These are phyloP conservation scores for Boletus subparvulus DNA, from an alignment of 768 basidiomycete genomes.

Conservation along the genomic window DNA sequence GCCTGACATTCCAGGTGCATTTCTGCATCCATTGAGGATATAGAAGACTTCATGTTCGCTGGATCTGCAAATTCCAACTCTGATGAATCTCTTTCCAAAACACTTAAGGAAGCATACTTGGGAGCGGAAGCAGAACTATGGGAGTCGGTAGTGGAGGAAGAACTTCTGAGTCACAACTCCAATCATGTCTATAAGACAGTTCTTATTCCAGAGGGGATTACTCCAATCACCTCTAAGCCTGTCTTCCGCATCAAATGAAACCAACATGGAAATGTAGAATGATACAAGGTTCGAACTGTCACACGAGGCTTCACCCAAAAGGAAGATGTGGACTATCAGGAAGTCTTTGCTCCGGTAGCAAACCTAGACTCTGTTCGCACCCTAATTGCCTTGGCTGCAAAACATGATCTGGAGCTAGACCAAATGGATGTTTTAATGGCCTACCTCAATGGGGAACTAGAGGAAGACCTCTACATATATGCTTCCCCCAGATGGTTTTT, in stretches of 20 bases:
- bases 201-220: background rate
- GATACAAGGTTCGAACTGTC: background rate
- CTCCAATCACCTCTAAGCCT: slow-evolving; percentile 1
- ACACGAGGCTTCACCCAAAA: background rate
- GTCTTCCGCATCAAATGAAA: background rate
- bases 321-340: slow-evolving; percentile 1
- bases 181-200: background rate
- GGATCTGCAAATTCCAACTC: too few species aligned
- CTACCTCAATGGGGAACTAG: too few species aligned
- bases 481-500: too few species aligned
- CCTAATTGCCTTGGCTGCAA: background rate
- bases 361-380: slow-evolving; percentile 4
- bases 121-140: background rate
- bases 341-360: slow-evolving; percentile 1
- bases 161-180: background rate
- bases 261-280: background rate
- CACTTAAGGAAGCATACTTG: background rate
- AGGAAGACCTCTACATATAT: too few species aligned
- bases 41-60: too few species aligned
- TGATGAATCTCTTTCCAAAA: too few species aligned
- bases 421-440: too few species aligned
- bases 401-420: too few species aligned
- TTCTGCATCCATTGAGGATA: too few species aligned
- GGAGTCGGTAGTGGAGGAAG: background rate
- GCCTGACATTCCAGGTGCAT: too few species aligned